Evolutionary conservation across 768 basidiomycete genomes (phyloP).

Genomic region (Tricholoma sp.): DNA sequence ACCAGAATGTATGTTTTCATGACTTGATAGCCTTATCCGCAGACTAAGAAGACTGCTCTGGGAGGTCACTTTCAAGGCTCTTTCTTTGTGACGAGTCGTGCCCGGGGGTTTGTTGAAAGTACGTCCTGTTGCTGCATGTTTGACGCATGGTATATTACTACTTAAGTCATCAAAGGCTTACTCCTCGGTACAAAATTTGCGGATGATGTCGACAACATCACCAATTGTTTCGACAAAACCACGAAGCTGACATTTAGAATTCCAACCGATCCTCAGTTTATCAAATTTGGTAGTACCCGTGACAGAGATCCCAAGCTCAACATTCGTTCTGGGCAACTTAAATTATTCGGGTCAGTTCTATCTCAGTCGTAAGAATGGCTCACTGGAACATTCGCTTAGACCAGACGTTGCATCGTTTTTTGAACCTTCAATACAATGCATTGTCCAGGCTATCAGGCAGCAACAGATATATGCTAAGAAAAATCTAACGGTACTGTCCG

Average conservation of each 20-base stretch:
- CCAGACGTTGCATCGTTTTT: conserved; percentile 12
- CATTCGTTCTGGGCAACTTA: conserved; percentile 45
- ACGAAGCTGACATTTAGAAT: conserved; percentile 38
- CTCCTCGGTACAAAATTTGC: conserved; percentile 33
- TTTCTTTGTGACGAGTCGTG: conserved; percentile 38
- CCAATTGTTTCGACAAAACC: conserved; percentile 37
- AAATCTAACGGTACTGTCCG: conserved; percentile 14
- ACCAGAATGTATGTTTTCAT: conserved; percentile 30
- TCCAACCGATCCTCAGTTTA: conserved; percentile 31
- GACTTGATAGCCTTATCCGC: background rate
- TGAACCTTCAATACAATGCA: conserved; percentile 14
- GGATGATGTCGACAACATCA: conserved; percentile 37
- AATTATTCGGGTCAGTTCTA: conserved; percentile 27
- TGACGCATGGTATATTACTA: background rate
- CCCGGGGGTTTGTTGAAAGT: conserved; percentile 33
- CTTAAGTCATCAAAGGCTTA: conserved; percentile 24
- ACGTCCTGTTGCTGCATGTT: background rate
- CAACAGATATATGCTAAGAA: conserved; percentile 1
- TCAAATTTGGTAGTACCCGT: conserved; percentile 38
- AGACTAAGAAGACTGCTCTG: background rate
- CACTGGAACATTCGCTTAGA: background rate
- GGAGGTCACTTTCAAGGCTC: conserved; percentile 46
- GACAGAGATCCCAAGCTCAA: conserved; percentile 31
- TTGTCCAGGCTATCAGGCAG: conserved; percentile 7
- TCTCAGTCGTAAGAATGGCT: background rate